A percentile compares a stretch with the other conserved stretches of the same genome.
These are phyloP conservation scores for Candida silvicultrix DNA, from an alignment of 805 yeast species.

Conservation along the genomic window DNA sequence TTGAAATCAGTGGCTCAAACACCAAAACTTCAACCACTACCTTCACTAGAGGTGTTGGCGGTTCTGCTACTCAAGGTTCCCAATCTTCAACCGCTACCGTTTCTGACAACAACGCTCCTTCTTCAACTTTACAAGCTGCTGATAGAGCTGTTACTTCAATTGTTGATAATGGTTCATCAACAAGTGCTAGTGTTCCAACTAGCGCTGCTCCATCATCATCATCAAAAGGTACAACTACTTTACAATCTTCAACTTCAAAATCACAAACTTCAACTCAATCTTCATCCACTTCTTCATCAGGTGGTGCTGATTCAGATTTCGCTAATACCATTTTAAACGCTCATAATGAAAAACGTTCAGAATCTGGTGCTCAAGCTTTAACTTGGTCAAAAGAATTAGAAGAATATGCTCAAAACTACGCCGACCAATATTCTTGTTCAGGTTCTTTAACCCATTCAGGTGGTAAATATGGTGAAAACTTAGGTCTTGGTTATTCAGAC, in stretches of 20 bases:
- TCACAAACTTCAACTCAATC: conserved; percentile 11
- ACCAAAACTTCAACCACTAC: conserved; percentile 18
- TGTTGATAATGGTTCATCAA: conserved; percentile 2
- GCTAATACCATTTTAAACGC: conserved; percentile 40
- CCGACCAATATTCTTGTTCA: conserved; percentile 48
- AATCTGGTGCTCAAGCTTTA: conserved; percentile 42
- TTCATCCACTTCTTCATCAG: conserved; percentile 6
- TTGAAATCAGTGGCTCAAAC: conserved; percentile 12
- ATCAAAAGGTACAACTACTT: conserved; percentile 8
- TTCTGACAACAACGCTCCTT: conserved; percentile 18
- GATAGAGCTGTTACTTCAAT: conserved; percentile 1
- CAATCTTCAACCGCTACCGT: conserved; percentile 9
- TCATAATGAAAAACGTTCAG: conserved; percentile 58
- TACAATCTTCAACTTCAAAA: conserved; percentile 15
- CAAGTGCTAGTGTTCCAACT: conserved; percentile 16
- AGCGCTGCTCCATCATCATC: conserved; percentile 15
- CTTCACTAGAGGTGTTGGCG: conserved; percentile 7
- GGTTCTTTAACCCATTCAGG: conserved; percentile 58
- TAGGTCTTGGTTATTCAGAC: conserved; percentile 63
- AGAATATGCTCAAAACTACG: conserved; percentile 49
- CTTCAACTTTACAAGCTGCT: conserved; percentile 4
- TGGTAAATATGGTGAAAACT: conserved; percentile 75
- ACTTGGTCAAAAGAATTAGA: conserved; percentile 53
- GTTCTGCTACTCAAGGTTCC: background rate
- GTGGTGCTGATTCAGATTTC: conserved; percentile 17